These are phyloP conservation scores for Thielaviopsis punctulata DNA, from an alignment of 2,329 filamentous ascomycete species.

Conservation along the genomic window DNA sequence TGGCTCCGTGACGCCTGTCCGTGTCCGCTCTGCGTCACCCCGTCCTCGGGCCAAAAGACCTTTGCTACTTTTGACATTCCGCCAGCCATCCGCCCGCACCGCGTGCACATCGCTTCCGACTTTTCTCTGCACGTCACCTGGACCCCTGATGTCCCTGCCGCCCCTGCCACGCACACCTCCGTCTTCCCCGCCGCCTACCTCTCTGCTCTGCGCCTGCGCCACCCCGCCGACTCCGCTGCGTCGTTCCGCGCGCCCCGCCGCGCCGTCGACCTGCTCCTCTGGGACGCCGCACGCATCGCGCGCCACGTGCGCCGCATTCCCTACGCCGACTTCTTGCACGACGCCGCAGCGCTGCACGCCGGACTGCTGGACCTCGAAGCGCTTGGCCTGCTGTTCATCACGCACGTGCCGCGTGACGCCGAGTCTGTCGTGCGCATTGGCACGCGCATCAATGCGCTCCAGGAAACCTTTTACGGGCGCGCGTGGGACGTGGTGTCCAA, in stretches of 20 bases:
- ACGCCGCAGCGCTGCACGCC: constrained; percentile 34
- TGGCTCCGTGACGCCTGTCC: constrained; percentile 37
- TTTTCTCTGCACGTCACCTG: constrained; percentile 42
- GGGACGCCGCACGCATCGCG: constrained; percentile 24
- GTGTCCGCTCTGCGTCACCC: constrained; percentile 35
- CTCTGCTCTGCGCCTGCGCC: constrained; percentile 11
- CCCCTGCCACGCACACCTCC: constrained; percentile 19
- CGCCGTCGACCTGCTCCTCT: constrained; percentile 19
- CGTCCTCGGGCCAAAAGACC: constrained; percentile 41
- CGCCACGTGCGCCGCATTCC: constrained; percentile 39
- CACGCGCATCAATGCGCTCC: constrained; percentile 55
- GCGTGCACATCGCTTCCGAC: constrained; percentile 19
- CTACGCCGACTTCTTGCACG: constrained; percentile 56
- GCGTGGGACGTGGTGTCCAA: constrained; percentile 83
- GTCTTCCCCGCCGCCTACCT: constrained; percentile 20
- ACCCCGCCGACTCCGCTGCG: background rate
- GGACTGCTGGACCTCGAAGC: constrained; percentile 45
- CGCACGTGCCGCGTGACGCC: constrained; percentile 51
- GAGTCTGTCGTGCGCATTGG: constrained; percentile 51
- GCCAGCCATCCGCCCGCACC: constrained; percentile 18
- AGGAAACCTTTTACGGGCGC: constrained; percentile 77
- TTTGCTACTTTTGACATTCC: constrained; percentile 28
- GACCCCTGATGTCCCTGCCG: constrained; percentile 26
- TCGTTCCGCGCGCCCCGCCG: constrained; percentile 13
- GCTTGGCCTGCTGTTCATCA: constrained; percentile 62